These are phyloP conservation scores for Hemisphaericaspora nanyangensis DNA, from an alignment of 805 yeast genomes.

Conservation along the genomic window DNA sequence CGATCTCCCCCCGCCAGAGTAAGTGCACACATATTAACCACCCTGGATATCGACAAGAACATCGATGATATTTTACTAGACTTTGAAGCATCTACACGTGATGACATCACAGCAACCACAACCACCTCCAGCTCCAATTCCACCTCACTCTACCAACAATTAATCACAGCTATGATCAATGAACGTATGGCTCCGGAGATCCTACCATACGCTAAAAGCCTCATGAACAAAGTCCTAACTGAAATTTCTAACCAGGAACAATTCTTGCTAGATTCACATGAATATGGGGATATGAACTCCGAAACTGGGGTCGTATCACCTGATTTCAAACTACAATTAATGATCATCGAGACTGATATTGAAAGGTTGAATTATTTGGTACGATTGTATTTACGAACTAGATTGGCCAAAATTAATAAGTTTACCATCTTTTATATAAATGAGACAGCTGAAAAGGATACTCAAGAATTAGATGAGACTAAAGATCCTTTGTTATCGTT, in stretches of 20 bases:
- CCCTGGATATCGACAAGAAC: slow-evolving; percentile 25
- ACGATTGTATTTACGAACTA: slow-evolving; percentile 75
- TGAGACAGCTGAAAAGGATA: slow-evolving; percentile 17
- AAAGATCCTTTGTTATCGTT: slow-evolving; percentile 38
- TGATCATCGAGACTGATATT: slow-evolving; percentile 87
- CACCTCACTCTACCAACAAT: slow-evolving; percentile 36
- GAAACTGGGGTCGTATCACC: slow-evolving; percentile 25
- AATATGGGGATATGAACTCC: slow-evolving; percentile 57
- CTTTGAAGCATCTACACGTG: slow-evolving; percentile 39
- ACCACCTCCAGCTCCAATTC: neutral
- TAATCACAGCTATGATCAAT: slow-evolving; percentile 69
- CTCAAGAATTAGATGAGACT: slow-evolving; percentile 1
- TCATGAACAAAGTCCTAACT: slow-evolving; percentile 54
- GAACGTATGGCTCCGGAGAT: slow-evolving; percentile 87
- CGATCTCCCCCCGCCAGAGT: no score
- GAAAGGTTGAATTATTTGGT: slow-evolving; percentile 81
- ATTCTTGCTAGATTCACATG: slow-evolving; percentile 71
- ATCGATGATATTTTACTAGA: slow-evolving; percentile 70
- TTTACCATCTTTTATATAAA: slow-evolving; percentile 58
- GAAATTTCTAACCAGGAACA: slow-evolving; percentile 71
- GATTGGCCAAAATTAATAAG: slow-evolving; percentile 72
- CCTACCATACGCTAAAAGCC: slow-evolving; percentile 63
- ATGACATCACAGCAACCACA: neutral
- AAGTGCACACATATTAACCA: neutral
- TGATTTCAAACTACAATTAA: slow-evolving; percentile 71